Percentiles rank a stretch among this genome's conserved stretches.
Evolutionary conservation across 2,329 filamentous ascomycete genomes (phyloP).

Genomic region (Cordyceps javanica): DNA sequence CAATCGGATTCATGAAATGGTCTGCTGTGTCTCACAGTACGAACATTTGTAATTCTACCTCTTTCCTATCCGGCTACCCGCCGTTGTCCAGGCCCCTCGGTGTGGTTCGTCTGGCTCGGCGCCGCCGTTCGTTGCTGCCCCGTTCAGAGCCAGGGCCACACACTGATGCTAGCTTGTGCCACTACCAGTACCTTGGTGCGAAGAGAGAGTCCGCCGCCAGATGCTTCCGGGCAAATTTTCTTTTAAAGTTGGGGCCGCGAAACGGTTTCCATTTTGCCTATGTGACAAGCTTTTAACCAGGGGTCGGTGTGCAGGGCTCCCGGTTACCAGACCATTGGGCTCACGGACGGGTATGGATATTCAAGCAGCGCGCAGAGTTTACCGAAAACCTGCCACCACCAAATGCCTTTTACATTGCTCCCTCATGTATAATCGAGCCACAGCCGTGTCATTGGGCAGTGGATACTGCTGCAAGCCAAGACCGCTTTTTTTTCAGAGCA

Average conservation of each 20-base stretch:
- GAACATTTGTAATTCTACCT: not conserved
- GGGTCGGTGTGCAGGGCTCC: not conserved
- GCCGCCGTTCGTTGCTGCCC: slow-evolving; percentile 11
- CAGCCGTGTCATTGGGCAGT: not conserved
- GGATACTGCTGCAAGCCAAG: slow-evolving; percentile 9
- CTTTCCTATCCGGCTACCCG: not conserved
- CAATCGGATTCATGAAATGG: not conserved
- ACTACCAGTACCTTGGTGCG: not conserved
- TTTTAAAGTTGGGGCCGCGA: slow-evolving; percentile 6
- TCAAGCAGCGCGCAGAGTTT: not conserved
- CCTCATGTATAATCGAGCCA: not conserved
- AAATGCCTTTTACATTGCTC: not conserved
- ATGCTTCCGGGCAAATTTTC: slow-evolving; percentile 5
- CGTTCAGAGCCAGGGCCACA: slow-evolving; percentile 1
- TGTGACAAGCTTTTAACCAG: not conserved
- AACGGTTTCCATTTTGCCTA: slow-evolving; percentile 4
- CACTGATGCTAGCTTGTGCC: not conserved
- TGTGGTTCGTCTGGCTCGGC: slow-evolving; percentile 12
- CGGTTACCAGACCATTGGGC: not conserved
- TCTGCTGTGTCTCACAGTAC: not conserved
- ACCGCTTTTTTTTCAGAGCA: slow-evolving; percentile 7
- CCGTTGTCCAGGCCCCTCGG: not conserved
- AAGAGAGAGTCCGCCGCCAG: not conserved
- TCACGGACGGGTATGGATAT: not conserved
- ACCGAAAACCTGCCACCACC: not conserved